Conservation (phyloP, 2,329 filamentous ascomycete species). For the Dothideomycetes sp. region DNA sequence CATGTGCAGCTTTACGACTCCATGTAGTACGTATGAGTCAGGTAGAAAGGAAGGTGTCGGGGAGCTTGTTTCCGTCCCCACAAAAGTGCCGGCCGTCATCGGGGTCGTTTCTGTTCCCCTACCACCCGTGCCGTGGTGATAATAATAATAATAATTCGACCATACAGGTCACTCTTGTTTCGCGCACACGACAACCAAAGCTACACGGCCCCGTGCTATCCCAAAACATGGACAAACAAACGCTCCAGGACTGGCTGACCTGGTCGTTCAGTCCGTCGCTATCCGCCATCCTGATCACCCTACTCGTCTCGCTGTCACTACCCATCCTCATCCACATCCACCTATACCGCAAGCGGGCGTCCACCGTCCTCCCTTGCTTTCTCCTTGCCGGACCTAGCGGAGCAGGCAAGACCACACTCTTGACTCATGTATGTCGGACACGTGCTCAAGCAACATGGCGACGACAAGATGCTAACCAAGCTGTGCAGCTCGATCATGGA, state of each 20-base stretch:
- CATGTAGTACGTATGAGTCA: too few species aligned
- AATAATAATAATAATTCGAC: too few species aligned
- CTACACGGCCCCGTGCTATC: too few species aligned
- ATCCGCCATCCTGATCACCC: conserved; percentile 51
- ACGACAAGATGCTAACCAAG: neutral
- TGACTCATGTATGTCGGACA: conserved; percentile 53
- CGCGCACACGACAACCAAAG: neutral
- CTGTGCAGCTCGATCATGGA: conserved; percentile 42
- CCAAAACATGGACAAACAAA: neutral
- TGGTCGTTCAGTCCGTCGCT: conserved; percentile 33
- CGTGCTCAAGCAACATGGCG: neutral
- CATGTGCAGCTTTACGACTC: too few species aligned
- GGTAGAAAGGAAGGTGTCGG: too few species aligned
- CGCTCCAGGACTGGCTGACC: conserved; percentile 28
- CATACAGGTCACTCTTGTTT: too few species aligned
- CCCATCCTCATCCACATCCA: conserved; percentile 69
- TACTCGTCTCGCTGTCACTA: conserved; percentile 58
- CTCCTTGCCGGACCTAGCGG: conserved; percentile 72
- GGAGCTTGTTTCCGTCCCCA: too few species aligned
- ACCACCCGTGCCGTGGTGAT: too few species aligned
- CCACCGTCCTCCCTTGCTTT: conserved; percentile 62
- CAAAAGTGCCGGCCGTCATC: too few species aligned
- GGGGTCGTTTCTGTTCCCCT: too few species aligned
- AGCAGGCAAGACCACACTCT: conserved; percentile 76
- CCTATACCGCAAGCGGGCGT: conserved; percentile 57